Percentiles rank a stretch among this genome's conserved stretches.
phyloP scores from a whole-genome alignment of 164 flowering plant genomes.

The Santalum album region DNA sequence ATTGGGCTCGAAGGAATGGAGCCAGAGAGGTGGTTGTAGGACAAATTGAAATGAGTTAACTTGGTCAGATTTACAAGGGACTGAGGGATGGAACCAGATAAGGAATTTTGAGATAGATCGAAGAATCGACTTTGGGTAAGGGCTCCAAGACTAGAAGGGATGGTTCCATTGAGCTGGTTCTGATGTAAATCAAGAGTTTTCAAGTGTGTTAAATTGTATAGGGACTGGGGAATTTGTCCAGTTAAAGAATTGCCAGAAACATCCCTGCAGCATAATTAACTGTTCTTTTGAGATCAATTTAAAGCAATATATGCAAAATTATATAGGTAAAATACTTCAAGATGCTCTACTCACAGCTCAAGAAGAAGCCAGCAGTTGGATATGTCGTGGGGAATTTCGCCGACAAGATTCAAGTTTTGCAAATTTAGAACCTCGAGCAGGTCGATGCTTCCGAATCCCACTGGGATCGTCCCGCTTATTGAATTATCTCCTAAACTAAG shows the following conservation, averaged over 20 bases:
- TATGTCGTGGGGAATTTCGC: slow-evolving; percentile 52
- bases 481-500: slow-evolving; percentile 61
- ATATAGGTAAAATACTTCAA: slow-evolving; percentile 2
- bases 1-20: slow-evolving; percentile 41
- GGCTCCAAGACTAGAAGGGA: slow-evolving; percentile 57
- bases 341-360: slow-evolving; percentile 64
- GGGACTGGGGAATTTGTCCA: slow-evolving; percentile 58
- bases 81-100: slow-evolving; percentile 62
- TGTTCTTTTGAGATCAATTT: slow-evolving; percentile 9
- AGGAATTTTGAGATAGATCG: slow-evolving; percentile 63
- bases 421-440: slow-evolving; percentile 65
- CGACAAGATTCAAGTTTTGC: slow-evolving; percentile 63
- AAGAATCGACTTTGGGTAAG: slow-evolving; percentile 38
- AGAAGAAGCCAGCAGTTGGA: slow-evolving; percentile 74
- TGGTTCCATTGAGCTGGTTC: slow-evolving; percentile 63
- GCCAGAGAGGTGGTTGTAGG: slow-evolving; percentile 74
- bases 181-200: slow-evolving; percentile 58
- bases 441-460: slow-evolving; percentile 56
- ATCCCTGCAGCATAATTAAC: slow-evolving; percentile 60
- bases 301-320: slow-evolving; percentile 11
- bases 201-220: slow-evolving; percentile 67
- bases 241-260: slow-evolving; percentile 67
- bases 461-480: slow-evolving; percentile 58
- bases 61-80: slow-evolving; percentile 50
- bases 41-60: slow-evolving; percentile 60